Percentiles rank a stretch among this genome's conserved stretches.
phyloP scores from a whole-genome alignment of 108 stramenopile species.

The Pseudonitzschia multiseries region DNA sequence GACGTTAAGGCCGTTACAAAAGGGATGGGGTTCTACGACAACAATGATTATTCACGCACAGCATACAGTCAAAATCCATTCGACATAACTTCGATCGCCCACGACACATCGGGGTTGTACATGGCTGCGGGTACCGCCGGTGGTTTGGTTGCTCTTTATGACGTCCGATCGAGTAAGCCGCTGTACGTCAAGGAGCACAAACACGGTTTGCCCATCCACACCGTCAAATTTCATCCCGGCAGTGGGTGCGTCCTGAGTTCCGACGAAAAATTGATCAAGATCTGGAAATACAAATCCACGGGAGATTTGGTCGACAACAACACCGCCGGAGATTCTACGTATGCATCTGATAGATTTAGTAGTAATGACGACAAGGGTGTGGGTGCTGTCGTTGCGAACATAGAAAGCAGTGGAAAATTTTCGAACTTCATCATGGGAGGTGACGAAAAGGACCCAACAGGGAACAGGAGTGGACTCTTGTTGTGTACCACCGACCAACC shows the following conservation, averaged over 20 bases:
- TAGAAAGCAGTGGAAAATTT: constrained; percentile 93
- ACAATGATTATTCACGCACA: constrained; percentile 10
- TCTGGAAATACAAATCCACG: constrained; percentile 87
- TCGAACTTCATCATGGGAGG: constrained; percentile 87
- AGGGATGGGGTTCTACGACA: constrained; percentile 75
- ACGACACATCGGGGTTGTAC: constrained; percentile 84
- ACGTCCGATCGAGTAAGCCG: constrained; percentile 91
- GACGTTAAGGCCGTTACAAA: constrained; percentile 75
- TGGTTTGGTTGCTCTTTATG: constrained; percentile 91
- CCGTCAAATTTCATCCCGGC: constrained; percentile 82
- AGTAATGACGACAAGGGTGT: constrained; percentile 38
- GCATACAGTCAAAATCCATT: constrained; percentile 28
- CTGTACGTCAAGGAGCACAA: constrained; percentile 94
- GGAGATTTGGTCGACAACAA: constrained; percentile 36
- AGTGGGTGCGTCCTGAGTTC: constrained; percentile 78
- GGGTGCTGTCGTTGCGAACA: constrained; percentile 87
- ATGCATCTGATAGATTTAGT: constrained; percentile 19
- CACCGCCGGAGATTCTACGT: constrained; percentile 5
- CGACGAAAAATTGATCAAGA: constrained; percentile 92
- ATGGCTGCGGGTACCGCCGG: constrained; percentile 92
- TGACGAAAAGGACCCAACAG: constrained; percentile 73
- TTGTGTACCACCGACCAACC: constrained; percentile 93
- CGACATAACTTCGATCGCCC: constrained; percentile 86
- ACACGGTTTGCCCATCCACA: constrained; percentile 93
- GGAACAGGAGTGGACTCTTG: constrained; percentile 89